phyloP scores from a whole-genome alignment of 352 stramenopile genomes.

The Globisporangium cylindrosporum region DNA sequence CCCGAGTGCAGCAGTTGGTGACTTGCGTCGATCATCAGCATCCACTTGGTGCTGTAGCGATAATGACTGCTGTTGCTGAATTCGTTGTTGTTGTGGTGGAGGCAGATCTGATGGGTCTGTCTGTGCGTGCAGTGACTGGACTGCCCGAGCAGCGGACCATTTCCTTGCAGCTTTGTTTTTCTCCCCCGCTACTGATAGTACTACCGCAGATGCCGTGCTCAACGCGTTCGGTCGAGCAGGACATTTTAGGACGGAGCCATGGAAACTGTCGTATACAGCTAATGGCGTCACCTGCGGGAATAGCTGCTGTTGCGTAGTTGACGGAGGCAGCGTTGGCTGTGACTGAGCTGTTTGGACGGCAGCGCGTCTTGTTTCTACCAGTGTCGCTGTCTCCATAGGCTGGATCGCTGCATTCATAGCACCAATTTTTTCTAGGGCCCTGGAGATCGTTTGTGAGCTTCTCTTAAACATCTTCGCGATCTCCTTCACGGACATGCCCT shows the following conservation, averaged over 20 bases:
- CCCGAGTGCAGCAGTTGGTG: neutral
- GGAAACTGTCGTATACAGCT: neutral
- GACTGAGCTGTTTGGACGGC: neutral
- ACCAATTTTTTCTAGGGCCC: conserved; percentile 24
- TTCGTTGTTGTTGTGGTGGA: neutral
- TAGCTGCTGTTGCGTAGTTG: neutral
- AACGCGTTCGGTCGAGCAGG: neutral
- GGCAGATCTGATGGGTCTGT: neutral
- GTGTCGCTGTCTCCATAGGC: neutral
- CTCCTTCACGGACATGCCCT: conserved; percentile 31
- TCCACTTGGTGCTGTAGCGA: neutral
- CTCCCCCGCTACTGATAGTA: neutral
- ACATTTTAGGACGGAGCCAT: neutral
- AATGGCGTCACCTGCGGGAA: neutral
- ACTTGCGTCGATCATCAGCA: neutral
- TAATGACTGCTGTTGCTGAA: neutral
- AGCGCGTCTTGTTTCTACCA: neutral
- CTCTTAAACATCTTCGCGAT: conserved; percentile 35
- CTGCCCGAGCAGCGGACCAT: neutral
- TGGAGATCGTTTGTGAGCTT: conserved; percentile 41
- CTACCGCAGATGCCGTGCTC: neutral
- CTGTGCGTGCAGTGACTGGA: neutral
- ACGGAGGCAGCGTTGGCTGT: neutral
- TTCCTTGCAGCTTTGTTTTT: neutral
- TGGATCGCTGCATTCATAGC: neutral